Evolutionary conservation across 164 flowering plant genomes (phyloP), one percentile per base, ranked within the genome.

Genomic region (Umbellularia californica): DNA sequence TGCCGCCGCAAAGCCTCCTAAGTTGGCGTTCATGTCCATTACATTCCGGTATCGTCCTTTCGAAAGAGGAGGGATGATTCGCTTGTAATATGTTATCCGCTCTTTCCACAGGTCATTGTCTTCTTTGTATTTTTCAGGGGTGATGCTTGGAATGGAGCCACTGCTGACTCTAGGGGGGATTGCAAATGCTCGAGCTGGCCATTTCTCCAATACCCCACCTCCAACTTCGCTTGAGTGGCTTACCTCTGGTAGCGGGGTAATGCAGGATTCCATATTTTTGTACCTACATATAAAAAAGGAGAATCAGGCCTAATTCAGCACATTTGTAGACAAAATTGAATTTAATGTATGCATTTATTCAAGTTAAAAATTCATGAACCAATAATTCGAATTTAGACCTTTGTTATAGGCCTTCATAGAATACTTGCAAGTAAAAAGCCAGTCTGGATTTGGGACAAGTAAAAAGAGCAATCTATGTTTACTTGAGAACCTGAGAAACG

Each of bases 1-100:
- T 11, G 93, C 92, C 27, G 99, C 97, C 24, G 99, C 97, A 75
- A 96, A 96, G 68, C 99, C 98, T 11, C 99, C 98, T 5, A 96
- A 72, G 63, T 89, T 70, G 14, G 99, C 97, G 73, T 96, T 96
- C 98, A 94, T 94, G 90, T 96, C 99, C 97, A 96, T 86, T 33
- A 95, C 76, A 77, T 95, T 96, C 47, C 99, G 76, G 77, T 82
- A 92, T 55, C 88, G 73, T 69, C 97, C 97, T 72, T 82, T 83
- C 0, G 79, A 20, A 4, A 96, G 69, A 1, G 86, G 77, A 25
- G 75, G 66, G 33, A 89, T 82, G 1, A 91, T 80, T 35, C 65
- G 65, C 68, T 87, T 92, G 85, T 94, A 93, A 63, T 88, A 83
- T 2, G 84, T 11, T 50, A 96, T 83, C 35, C 97, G 84, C 15